These are phyloP conservation scores for Cladosporium sp. DNA, from an alignment of 2,329 filamentous ascomycete species.

Conservation along the genomic window DNA sequence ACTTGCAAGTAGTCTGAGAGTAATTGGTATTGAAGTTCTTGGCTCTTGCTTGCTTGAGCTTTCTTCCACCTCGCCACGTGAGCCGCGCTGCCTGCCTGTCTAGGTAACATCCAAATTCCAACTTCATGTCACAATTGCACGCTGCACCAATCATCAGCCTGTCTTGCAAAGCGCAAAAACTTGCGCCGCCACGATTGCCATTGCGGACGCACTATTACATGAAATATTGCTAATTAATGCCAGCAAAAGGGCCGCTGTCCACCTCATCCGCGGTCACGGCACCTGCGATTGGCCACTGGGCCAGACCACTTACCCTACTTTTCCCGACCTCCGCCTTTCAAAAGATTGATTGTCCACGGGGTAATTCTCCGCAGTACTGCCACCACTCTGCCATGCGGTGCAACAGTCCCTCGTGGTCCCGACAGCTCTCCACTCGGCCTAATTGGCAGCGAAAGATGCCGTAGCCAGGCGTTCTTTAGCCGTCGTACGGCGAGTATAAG, in stretches of 20 bases:
- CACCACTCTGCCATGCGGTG: neutral
- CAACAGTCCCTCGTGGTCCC: constrained; percentile 16
- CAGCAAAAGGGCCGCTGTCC: constrained; percentile 12
- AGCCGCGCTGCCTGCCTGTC: neutral
- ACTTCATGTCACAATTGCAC: neutral
- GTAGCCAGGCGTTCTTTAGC: constrained; percentile 16
- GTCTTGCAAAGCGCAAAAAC: neutral
- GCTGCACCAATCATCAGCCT: too few species aligned
- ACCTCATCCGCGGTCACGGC: neutral
- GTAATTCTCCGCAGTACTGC: neutral
- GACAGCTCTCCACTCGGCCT: constrained; percentile 15
- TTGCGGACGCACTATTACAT: neutral
- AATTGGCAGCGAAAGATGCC: constrained; percentile 12
- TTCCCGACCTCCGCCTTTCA: neutral
- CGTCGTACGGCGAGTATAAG: constrained; percentile 17
- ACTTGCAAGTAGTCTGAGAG: neutral
- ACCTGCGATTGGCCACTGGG: neutral
- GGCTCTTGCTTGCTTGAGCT: constrained; percentile 16
- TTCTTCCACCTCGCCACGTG: neutral
- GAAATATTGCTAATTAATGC: constrained; percentile 1
- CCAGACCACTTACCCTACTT: neutral
- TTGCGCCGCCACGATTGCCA: neutral
- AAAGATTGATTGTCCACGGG: neutral
- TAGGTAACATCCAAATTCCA: neutral
- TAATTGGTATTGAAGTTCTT: constrained; percentile 7